Conservation (phyloP, 163 green algal genomes). For the Volvox carteri region DNA sequence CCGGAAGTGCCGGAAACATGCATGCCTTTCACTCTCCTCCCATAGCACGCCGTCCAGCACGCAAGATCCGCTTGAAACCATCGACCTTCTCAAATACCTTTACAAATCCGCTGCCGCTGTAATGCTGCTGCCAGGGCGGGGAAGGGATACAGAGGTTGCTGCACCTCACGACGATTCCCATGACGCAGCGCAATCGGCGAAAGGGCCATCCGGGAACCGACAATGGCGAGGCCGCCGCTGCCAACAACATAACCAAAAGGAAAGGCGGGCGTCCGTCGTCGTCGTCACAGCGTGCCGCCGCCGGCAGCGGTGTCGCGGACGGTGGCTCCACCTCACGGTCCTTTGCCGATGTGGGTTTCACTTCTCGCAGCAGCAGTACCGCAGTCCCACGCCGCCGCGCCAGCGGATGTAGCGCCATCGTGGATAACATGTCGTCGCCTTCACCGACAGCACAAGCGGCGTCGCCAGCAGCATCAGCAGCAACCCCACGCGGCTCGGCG, state of each 20-base stretch:
- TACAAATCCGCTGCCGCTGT: no score
- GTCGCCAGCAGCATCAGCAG: neutral
- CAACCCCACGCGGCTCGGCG: neutral
- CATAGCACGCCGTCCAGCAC: no score
- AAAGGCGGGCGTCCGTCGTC: no score
- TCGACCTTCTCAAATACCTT: no score
- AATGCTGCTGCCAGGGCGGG: neutral
- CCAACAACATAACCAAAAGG: no score
- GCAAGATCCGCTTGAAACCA: no score
- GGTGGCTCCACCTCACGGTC: neutral
- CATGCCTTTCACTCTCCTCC: no score
- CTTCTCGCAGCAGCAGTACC: neutral
- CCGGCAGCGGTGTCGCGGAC: neutral
- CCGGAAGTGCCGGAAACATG: no score
- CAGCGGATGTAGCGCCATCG: neutral
- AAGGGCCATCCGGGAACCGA: neutral
- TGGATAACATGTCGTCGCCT: neutral
- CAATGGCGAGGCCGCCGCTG: no score
- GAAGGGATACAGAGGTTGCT: slow-evolving; percentile 41
- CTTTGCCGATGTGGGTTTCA: neutral
- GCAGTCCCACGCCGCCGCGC: neutral
- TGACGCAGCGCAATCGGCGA: neutral
- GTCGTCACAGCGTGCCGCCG: neutral
- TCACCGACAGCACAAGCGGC: neutral
- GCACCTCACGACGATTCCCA: neutral